phyloP scores from a whole-genome alignment of 768 basidiomycete species.

The Agrocybe praecox region DNA sequence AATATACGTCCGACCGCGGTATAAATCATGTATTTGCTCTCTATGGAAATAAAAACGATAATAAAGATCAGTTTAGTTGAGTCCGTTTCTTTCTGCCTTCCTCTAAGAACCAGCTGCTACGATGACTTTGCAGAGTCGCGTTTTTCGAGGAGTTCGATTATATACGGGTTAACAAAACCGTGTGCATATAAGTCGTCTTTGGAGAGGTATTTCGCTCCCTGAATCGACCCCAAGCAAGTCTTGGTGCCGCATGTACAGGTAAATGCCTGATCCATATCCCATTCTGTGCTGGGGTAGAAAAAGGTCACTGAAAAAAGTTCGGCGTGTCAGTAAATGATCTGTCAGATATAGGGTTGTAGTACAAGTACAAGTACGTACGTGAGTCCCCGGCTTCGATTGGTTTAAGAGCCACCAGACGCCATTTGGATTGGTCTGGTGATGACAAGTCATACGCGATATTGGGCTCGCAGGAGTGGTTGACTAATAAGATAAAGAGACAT shows the following conservation, averaged over 20 bases:
- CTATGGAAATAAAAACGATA: too few relatives aligned
- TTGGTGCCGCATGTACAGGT: constrained; percentile 50
- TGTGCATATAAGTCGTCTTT: constrained; percentile 35
- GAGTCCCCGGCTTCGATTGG: constrained; percentile 35
- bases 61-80: too few relatives aligned
- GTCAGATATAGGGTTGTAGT: not conserved
- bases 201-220: constrained; percentile 47
- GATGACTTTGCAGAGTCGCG: constrained; percentile 15
- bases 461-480: constrained; percentile 67
- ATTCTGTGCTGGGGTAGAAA: constrained; percentile 72
- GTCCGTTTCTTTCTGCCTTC: too few relatives aligned
- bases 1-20: too few relatives aligned
- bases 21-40: too few relatives aligned
- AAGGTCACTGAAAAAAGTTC: constrained; percentile 41
- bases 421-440: constrained; percentile 38
- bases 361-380: constrained; percentile 26
- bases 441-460: constrained; percentile 58
- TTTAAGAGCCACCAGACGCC: constrained; percentile 51
- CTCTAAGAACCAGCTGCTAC: too few relatives aligned
- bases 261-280: constrained; percentile 69
- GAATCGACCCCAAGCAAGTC: constrained; percentile 48
- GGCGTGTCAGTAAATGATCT: not conserved
- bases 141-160: constrained; percentile 30
- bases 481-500: constrained; percentile 25
- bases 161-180: constrained; percentile 46